phyloP scores from a whole-genome alignment of 371 early-diverging fungal species.

The Mycotypha africana region DNA sequence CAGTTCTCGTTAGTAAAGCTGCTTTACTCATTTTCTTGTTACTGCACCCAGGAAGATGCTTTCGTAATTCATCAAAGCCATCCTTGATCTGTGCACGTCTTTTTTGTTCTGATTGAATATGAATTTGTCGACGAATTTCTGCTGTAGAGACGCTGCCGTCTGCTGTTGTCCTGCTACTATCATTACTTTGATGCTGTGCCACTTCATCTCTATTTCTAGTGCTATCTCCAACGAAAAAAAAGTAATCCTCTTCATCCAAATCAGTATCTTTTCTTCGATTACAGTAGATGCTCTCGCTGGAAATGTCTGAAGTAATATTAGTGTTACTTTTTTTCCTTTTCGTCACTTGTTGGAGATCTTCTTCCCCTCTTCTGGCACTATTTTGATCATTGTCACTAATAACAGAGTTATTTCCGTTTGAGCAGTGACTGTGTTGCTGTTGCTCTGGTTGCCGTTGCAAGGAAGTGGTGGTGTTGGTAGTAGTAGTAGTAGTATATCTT shows the following conservation, averaged over 20 bases:
- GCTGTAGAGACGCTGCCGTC: conserved; percentile 20
- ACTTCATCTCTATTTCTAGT: no score
- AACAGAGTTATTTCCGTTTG: neutral
- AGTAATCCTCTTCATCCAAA: neutral
- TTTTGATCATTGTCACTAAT: no score
- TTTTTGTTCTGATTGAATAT: conserved; percentile 50
- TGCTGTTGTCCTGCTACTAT: neutral
- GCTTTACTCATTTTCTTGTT: conserved; percentile 58
- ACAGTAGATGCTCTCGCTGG: no score
- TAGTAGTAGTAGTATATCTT: conserved; percentile 15
- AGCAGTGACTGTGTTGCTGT: conserved; percentile 9
- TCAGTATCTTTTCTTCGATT: no score
- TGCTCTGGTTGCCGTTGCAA: conserved; percentile 6
- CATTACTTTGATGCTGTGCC: neutral
- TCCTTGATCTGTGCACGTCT: conserved; percentile 49
- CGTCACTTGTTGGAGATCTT: no score
- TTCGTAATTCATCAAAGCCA: conserved; percentile 49
- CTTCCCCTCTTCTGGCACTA: conserved; percentile 16
- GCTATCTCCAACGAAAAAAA: no score
- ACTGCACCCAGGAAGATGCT: conserved; percentile 44
- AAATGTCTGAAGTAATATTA: no score
- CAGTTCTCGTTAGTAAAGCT: conserved; percentile 46
- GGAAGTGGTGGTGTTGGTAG: neutral
- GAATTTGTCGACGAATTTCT: conserved; percentile 46
- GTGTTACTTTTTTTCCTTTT: no score